Evolutionary conservation across 2,329 filamentous ascomycete genomes (phyloP), one percentile per base, ranked within the genome.

Genomic region (Cladophialophora psammophila): DNA sequence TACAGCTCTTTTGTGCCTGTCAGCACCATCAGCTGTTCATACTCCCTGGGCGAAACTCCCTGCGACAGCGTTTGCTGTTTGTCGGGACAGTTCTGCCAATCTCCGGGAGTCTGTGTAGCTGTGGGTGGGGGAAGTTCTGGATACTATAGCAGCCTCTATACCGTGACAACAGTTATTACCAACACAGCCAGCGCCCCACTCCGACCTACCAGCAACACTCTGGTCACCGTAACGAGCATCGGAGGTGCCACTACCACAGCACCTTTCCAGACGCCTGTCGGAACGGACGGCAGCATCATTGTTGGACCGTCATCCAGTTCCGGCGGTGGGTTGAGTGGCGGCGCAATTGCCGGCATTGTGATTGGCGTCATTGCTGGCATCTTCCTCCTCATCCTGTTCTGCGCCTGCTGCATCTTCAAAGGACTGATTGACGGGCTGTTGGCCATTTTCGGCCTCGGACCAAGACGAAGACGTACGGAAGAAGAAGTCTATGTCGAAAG

Each of bases 271-370:
- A 78, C 80, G 6, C 80, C 82, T 0, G 78, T 82, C 1, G 77
- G 77, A 40, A 82, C 81, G 5, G 76, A 79, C 55, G 80, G 81
- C 2, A 76, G 76, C 26, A 73, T 76, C 3, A 67, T 80, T 54
- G 74, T 78, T 20, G 78, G 76, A 13, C 73, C 75, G 6, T 71
- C 77, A 5, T 36, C 45, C 6, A 59, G 73, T 13, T 69, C 65
- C 32, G 70, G 72, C 36, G 74, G 74, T 59, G 80, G 81, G 26
- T 75, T 84, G 26, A 83, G 81, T 65, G 82, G 81, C 18, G 82
- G 82, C 26, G 82, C 82, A 1, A 84, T 84, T 65, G 82, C 82
- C 20, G 82, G 82, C 45, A 84, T 84, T 58, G 82, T 84, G 63
- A 82, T 84, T 61, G 82, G 82, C 48, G 78, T 79, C 18, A 78